Base-by-base conservation (phyloP, 352 stramenopile genomes). In the Phytophthora pseudosyringae region DNA sequence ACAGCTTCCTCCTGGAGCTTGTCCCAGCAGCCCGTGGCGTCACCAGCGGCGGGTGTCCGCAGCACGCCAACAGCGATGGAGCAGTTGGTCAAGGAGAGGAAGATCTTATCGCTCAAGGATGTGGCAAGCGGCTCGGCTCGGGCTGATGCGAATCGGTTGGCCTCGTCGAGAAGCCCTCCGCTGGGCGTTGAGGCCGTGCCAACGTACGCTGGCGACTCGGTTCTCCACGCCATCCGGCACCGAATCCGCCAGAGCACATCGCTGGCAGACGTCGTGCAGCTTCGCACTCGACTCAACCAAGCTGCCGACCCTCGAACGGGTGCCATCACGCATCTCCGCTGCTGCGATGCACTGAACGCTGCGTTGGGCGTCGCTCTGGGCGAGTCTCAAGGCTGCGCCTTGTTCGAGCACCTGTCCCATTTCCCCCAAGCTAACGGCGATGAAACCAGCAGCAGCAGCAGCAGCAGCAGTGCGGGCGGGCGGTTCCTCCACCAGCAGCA, bases 21-120 rank as follows among this genome's bases (percentile, higher is more conserved):
- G 50, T 36, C 49, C 1, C 48, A 57, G 9, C 26, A 55, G 26
- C 8, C 36, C 7, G 11, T 44, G 25, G 6, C 31, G 5, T 43
- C 51, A 8, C 38, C 46, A 52, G n/a, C 60, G 11, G 31, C 58
- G 38, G 47, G 58, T 7, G 47, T 58, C 43, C 58, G 41, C 43
- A 52, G 25, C 3, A 48, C 36, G 4, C 15, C 28, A 15, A 12
- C 52, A 3, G 16, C n/a, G 18, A 33, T 29, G 21, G 40, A 50
- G 1, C 51, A 53, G 15, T 33, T 64, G 11, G 35, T 64, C 8
- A 66, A 55, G 11, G 69, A 67, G 25, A 73, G 74, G 28, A 83
- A 79, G 46, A 88, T 88, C 41, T 29, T 88, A n/a, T 83, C 78
- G 1, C 55, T 90, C 33, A 86, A 83, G 49, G 81, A 90, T 16